Conservation (phyloP, 306 rosid species). For the Dicorynia guianensis region DNA sequence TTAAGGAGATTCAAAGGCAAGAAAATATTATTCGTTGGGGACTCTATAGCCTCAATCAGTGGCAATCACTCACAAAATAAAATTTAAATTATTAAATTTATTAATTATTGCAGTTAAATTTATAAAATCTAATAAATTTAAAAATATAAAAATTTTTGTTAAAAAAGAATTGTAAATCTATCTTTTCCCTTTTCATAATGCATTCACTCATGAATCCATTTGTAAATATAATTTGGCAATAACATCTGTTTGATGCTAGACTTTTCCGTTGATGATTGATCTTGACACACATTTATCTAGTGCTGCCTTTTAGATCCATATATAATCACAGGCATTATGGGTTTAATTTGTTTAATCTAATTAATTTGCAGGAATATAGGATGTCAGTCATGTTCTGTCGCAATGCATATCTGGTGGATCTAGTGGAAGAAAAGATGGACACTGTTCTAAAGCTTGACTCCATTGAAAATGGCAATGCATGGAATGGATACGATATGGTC, state of each 20-base stretch:
- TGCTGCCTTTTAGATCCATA: neutral
- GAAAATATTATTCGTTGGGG: constrained; percentile 58
- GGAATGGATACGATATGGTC: constrained; percentile 54
- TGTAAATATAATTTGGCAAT: no score
- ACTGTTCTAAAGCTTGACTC: constrained; percentile 54
- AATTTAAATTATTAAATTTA: no score
- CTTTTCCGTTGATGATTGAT: no score
- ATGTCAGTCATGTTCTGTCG: constrained; percentile 39
- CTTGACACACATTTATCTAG: neutral
- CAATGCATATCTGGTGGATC: constrained; percentile 55
- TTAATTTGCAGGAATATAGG: constrained; percentile 39
- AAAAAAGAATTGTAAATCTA: no score
- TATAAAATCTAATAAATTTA: no score
- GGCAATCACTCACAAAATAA: constrained; percentile 65
- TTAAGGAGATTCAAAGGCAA: constrained; percentile 51
- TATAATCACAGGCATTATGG: neutral
- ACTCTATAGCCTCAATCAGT: constrained; percentile 58
- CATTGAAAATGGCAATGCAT: constrained; percentile 44
- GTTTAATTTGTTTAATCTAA: neutral
- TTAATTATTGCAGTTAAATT: no score
- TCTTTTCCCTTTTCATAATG: neutral
- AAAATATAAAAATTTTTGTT: no score
- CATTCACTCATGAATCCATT: neutral
- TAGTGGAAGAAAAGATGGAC: constrained; percentile 43
- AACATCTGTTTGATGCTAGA: no score